Percentiles rank a stretch among this genome's conserved stretches.
Conservation (phyloP, 1,139 yeast species). For the Magnusiomyces suaveolens region DNA sequence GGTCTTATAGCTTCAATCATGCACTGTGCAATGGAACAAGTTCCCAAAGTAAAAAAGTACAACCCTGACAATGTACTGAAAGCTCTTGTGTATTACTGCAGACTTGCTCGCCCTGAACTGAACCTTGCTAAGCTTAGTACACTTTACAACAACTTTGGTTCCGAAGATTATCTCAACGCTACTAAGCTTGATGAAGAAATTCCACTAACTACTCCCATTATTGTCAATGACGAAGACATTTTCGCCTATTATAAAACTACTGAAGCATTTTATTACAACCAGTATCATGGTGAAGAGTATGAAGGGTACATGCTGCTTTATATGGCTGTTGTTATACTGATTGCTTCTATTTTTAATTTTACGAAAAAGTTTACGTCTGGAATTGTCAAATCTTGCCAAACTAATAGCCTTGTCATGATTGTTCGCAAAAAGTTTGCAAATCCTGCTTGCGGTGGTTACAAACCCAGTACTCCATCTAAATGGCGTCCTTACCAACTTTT, state of each 20-base stretch:
- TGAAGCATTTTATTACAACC: neutral
- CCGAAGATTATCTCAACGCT: neutral
- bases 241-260: neutral
- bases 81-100: neutral
- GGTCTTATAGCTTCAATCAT: neutral
- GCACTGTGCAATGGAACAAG: neutral
- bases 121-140: neutral
- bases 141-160: neutral
- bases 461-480: slow-evolving; percentile 8
- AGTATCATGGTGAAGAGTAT: neutral
- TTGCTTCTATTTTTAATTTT: slow-evolving; percentile 19
- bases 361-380: slow-evolving; percentile 8
- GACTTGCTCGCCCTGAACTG: neutral
- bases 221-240: neutral
- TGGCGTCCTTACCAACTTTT: neutral
- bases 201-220: neutral
- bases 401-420: slow-evolving; percentile 3
- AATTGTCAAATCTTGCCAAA: slow-evolving; percentile 3
- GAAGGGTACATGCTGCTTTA: neutral
- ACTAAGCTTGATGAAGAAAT: neutral
- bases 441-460: slow-evolving; percentile 10
- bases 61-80: neutral
- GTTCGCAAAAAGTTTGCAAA: slow-evolving; percentile 7
- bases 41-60: neutral
- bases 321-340: slow-evolving; percentile 20